Evolutionary conservation across 352 stramenopile genomes (phyloP).

Genomic region (Phytophthora cryptogea): DNA sequence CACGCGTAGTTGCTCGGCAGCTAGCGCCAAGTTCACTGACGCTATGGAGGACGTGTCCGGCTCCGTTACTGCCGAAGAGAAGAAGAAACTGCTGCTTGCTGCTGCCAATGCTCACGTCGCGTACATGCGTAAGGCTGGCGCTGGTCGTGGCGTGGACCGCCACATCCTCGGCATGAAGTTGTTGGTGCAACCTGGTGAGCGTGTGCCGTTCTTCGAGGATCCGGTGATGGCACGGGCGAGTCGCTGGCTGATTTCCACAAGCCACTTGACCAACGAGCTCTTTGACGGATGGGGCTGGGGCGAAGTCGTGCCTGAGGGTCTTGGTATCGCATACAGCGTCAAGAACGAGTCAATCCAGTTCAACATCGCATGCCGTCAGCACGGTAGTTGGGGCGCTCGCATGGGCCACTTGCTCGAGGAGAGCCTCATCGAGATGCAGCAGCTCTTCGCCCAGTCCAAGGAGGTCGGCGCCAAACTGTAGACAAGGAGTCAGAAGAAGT

Average conservation of each 20-base stretch:
- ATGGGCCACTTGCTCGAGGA: conserved; percentile 80
- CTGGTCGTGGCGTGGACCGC: conserved; percentile 91
- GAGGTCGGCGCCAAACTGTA: conserved; percentile 52
- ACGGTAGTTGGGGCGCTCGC: conserved; percentile 49
- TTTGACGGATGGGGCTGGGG: conserved; percentile 88
- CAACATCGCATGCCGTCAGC: conserved; percentile 79
- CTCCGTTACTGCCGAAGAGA: conserved; percentile 34
- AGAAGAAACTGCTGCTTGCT: conserved; percentile 48
- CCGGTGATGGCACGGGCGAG: conserved; percentile 62
- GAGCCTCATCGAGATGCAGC: conserved; percentile 80
- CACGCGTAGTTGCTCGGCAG: conserved; percentile 79
- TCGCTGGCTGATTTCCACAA: conserved; percentile 84
- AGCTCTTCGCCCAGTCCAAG: conserved; percentile 48
- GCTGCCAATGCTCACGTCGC: conserved; percentile 56
- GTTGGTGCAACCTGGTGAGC: conserved; percentile 52
- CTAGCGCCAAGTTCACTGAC: conserved; percentile 88
- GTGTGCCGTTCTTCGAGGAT: conserved; percentile 75
- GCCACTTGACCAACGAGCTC: conserved; percentile 78
- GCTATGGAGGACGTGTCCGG: conserved; percentile 68
- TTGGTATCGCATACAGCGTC: conserved; percentile 85
- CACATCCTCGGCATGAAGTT: conserved; percentile 93
- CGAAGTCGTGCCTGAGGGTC: conserved; percentile 76
- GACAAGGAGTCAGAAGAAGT: not conserved
- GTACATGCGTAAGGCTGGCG: conserved; percentile 74
- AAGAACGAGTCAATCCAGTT: conserved; percentile 82